These are phyloP conservation scores for Umbelopsis isabellina DNA, from an alignment of 192 early-diverging fungal genomes.

Conservation along the genomic window DNA sequence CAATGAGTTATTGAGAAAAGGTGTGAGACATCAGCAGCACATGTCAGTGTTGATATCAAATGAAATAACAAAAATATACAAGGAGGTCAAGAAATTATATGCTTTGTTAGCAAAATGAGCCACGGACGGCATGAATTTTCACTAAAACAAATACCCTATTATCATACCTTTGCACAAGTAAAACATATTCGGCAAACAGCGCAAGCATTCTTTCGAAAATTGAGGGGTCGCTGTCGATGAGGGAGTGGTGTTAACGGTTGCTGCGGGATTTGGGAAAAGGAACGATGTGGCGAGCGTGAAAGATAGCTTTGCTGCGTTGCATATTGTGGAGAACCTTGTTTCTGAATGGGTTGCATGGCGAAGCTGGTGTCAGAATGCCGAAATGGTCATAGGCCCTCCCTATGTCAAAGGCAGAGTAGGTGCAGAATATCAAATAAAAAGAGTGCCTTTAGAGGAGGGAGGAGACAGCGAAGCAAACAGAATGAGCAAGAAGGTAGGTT, in stretches of 20 bases:
- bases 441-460: no score
- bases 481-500: conserved; percentile 3
- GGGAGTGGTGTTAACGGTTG: conserved; percentile 3
- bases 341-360: conserved; percentile 18
- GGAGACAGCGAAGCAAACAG: conserved; percentile 1
- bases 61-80: not conserved
- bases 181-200: conserved; percentile 12
- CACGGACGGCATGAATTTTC: no score
- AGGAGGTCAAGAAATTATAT: not conserved
- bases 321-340: conserved; percentile 8
- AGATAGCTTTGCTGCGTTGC: conserved; percentile 18
- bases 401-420: not conserved
- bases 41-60: conserved; percentile 11
- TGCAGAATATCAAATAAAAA: not conserved
- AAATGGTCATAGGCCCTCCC: conserved; percentile 13
- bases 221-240: conserved; percentile 12
- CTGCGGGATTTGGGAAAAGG: not conserved
- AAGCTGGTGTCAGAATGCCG: conserved; percentile 14
- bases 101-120: no score
- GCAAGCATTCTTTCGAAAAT: conserved; percentile 14
- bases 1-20: not conserved
- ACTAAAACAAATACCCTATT: no score
- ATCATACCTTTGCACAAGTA: conserved; percentile 20
- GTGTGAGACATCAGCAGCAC: conserved; percentile 12
- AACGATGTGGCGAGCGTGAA: conserved; percentile 12